Evolutionary conservation across 208 protist species (phyloP), one percentile per base, ranked within the genome.

Genomic region (Acanthamoeba castellanii): DNA sequence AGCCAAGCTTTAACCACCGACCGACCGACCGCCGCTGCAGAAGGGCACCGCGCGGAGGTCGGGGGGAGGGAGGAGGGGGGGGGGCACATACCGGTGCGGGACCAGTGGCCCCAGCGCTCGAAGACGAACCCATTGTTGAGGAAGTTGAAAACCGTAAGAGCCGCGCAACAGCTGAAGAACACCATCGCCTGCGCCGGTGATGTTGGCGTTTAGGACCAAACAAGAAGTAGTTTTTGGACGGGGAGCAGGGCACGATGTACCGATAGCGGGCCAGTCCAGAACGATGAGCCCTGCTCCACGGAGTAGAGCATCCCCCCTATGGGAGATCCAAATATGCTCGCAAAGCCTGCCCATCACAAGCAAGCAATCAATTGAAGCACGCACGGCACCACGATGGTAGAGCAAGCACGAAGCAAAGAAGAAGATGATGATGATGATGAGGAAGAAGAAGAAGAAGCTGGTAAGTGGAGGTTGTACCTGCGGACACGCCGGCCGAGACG

Each of bases 231-330:
- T n/a, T n/a, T n/a, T n/a, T n/a, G 55, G 18, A 14, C 55, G 55
- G 20, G 55, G 18, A 22, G 55, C 55, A 61, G 55, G 2, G 47
- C 47, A 11, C 47, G 47, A 82, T 55, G 76, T 88, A 88, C 81
- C 42, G 81, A 88, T 6, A 88, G 45, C 3, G 81, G 81, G 37
- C 81, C 81, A 9, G 81, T 88, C 81, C 81, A 88, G 22, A 88
- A 88, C 9, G 47, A 64, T 13, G 81, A 88, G 81, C 81, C 81
- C 34, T 88, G 81, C 20, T 88, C 81, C 8, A 88, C 81, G 2
- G 47, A 64, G 45, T 88, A 88, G 37, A 88, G 81, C 81, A 88
- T 64, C 22, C 81, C 81, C 45, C 81, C 81, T 30, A 88, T 88
- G 47, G 81, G 81, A 57, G 47, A 64, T 30, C 81, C 81, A 27